Percentiles rank a stretch among this genome's conserved stretches.
Conservation (phyloP, 1,139 yeast species). For the Suhomyces maxii region DNA sequence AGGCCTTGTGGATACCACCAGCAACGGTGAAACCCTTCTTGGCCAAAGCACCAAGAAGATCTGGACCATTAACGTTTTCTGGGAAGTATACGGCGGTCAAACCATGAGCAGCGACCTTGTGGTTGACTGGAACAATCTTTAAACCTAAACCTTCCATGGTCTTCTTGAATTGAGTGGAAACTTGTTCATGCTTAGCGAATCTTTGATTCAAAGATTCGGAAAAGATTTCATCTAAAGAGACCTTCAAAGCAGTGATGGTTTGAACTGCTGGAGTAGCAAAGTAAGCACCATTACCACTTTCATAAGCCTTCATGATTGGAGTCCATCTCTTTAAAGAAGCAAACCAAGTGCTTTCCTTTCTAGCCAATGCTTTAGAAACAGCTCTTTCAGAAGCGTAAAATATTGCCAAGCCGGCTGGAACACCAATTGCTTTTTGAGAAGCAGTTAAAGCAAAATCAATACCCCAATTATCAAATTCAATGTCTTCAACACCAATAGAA, state of each 20-base stretch:
- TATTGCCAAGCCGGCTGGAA: slow-evolving; percentile 87
- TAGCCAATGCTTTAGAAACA: slow-evolving; percentile 55
- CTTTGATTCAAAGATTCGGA: slow-evolving; percentile 58
- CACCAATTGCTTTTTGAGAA: slow-evolving; percentile 94
- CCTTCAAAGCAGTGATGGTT: slow-evolving; percentile 76
- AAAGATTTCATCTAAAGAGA: slow-evolving; percentile 73
- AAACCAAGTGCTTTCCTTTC: slow-evolving; percentile 65
- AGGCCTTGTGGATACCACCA: slow-evolving; percentile 85
- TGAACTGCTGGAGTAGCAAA: slow-evolving; percentile 96
- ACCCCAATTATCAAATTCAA: slow-evolving; percentile 89
- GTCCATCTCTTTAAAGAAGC: slow-evolving; percentile 84
- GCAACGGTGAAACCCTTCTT: slow-evolving; percentile 78
- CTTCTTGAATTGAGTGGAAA: slow-evolving; percentile 66
- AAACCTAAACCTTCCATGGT: slow-evolving; percentile 59
- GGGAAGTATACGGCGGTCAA: slow-evolving; percentile 87
- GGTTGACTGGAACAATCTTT: slow-evolving; percentile 62
- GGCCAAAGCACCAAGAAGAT: slow-evolving; percentile 55
- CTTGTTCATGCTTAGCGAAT: slow-evolving; percentile 60
- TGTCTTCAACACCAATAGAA: slow-evolving; percentile 84
- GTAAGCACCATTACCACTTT: slow-evolving; percentile 77
- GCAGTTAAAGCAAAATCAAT: slow-evolving; percentile 87
- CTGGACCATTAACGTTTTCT: slow-evolving; percentile 67
- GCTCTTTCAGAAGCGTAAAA: slow-evolving; percentile 79
- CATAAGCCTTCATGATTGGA: slow-evolving; percentile 87
- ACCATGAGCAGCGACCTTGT: slow-evolving; percentile 78